phyloP scores from a whole-genome alignment of 108 stramenopile genomes.

The Conticribra weissflogii region DNA sequence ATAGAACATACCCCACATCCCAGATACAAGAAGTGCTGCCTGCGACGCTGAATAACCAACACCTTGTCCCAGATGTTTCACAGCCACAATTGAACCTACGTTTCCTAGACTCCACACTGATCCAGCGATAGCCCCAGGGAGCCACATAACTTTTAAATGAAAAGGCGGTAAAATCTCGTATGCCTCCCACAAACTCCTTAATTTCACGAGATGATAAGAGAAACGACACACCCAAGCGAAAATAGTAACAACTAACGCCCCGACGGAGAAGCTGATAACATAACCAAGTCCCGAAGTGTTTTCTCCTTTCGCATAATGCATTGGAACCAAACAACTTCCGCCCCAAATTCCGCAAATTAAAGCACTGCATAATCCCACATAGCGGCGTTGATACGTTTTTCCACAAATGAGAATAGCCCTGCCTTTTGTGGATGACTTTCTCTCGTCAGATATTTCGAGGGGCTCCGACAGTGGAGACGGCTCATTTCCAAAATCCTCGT shows the following conservation, averaged over 20 bases:
- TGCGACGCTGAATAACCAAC: slow-evolving; percentile 73
- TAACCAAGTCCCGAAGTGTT: slow-evolving; percentile 64
- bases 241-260: slow-evolving; percentile 64
- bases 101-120: slow-evolving; percentile 70
- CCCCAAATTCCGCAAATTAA: slow-evolving; percentile 55
- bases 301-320: slow-evolving; percentile 46
- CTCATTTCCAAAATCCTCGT: slow-evolving; percentile 9
- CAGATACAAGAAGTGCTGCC: slow-evolving; percentile 43
- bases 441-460: slow-evolving; percentile 10
- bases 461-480: not conserved
- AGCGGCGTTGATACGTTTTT: slow-evolving; percentile 21
- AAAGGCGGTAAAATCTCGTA: slow-evolving; percentile 50
- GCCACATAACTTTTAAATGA: slow-evolving; percentile 62
- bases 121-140: slow-evolving; percentile 53
- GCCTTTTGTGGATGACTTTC: not conserved
- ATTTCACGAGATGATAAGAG: slow-evolving; percentile 26
- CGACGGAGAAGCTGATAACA: slow-evolving; percentile 75
- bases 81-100: slow-evolving; percentile 73
- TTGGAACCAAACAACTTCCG: slow-evolving; percentile 53
- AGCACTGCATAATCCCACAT: slow-evolving; percentile 39
- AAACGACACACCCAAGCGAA: slow-evolving; percentile 63
- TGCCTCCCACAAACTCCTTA: slow-evolving; percentile 27
- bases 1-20: slow-evolving; percentile 83
- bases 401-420: slow-evolving; percentile 26
- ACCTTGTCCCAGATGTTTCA: slow-evolving; percentile 77